Evolutionary conservation across 2,329 filamentous ascomycete species (phyloP).

Genomic region (Cladophialophora psammophila): DNA sequence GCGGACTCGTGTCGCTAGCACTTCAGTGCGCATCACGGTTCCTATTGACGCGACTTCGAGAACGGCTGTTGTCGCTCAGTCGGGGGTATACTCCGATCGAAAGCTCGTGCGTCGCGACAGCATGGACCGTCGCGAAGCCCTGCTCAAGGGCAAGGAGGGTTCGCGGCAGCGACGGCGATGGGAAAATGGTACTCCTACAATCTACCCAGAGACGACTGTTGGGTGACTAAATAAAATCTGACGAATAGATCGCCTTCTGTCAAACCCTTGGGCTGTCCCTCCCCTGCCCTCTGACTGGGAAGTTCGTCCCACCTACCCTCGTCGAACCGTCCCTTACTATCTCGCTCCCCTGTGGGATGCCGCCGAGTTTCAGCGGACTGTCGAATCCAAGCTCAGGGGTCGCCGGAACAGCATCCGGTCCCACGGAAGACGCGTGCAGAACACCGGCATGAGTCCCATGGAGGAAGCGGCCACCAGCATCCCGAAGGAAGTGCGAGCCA

Average conservation of each 20-base stretch:
- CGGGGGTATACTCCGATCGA: constrained; percentile 54
- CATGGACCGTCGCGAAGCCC: constrained; percentile 71
- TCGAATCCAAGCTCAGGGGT: constrained; percentile 49
- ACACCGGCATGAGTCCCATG: constrained; percentile 46
- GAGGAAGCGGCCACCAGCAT: constrained; percentile 57
- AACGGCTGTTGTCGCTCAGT: constrained; percentile 37
- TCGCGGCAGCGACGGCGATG: constrained; percentile 84
- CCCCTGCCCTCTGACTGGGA: constrained; percentile 84
- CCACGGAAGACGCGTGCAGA: constrained; percentile 46
- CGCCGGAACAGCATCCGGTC: constrained; percentile 47
- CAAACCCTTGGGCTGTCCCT: constrained; percentile 84
- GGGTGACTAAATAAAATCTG: constrained; percentile 19
- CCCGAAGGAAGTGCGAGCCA: constrained; percentile 79
- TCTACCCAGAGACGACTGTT: constrained; percentile 10
- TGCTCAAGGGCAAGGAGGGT: constrained; percentile 90
- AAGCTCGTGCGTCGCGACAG: constrained; percentile 67
- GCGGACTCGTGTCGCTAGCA: constrained; percentile 46
- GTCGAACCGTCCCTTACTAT: constrained; percentile 80
- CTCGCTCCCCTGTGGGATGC: constrained; percentile 84
- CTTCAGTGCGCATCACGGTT: constrained; percentile 72
- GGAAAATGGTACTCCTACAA: constrained; percentile 79
- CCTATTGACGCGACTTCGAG: constrained; percentile 68
- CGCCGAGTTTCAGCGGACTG: constrained; percentile 54
- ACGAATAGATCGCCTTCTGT: constrained; percentile 76
- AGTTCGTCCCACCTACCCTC: constrained; percentile 79